Percentiles rank a stretch among this genome's conserved stretches.
Evolutionary conservation across 495 filamentous ascomycete genomes (phyloP).

Genomic region (Tuber aestivum): DNA sequence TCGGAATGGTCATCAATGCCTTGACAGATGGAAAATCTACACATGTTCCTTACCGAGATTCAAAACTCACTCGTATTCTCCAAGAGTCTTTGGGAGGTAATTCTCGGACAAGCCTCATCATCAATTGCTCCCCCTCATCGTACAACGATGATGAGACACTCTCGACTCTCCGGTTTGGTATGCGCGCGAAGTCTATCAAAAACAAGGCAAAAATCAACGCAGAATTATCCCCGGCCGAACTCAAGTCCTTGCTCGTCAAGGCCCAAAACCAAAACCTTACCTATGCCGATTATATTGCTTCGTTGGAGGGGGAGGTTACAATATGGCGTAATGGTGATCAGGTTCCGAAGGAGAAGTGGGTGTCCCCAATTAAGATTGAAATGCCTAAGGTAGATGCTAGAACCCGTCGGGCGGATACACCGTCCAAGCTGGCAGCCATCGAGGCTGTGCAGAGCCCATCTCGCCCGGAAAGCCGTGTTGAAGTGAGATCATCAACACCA

Average conservation of each 20-base stretch:
- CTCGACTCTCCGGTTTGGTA: conserved; percentile 89
- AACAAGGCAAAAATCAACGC: conserved; percentile 99
- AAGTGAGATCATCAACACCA: conserved; percentile 51
- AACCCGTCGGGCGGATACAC: conserved; percentile 67
- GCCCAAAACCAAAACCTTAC: conserved; percentile 82
- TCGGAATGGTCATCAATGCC: conserved; percentile 98
- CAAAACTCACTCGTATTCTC: conserved; percentile 92
- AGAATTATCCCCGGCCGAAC: conserved; percentile 86
- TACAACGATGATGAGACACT: conserved; percentile 97
- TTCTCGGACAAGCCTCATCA: conserved; percentile 91
- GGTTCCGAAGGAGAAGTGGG: conserved; percentile 82
- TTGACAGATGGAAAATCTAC: conserved; percentile 98
- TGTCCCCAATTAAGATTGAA: conserved; percentile 51
- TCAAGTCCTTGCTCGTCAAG: conserved; percentile 86
- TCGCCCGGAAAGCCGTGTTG: conserved; percentile 71
- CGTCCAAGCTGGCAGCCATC: conserved; percentile 62
- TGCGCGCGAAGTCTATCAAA: conserved; percentile 96
- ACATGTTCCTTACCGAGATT: conserved; percentile 94
- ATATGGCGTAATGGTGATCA: conserved; percentile 80
- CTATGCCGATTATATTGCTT: conserved; percentile 77
- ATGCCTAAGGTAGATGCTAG: conserved; percentile 60
- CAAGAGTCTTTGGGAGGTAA: conserved; percentile 97
- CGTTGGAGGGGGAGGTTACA: conserved; percentile 77
- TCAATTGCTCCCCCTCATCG: conserved; percentile 96
- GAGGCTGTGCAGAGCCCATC: conserved; percentile 55